Evolutionary conservation across 352 stramenopile genomes (phyloP).

Genomic region (Globisporangium orthogonon): DNA sequence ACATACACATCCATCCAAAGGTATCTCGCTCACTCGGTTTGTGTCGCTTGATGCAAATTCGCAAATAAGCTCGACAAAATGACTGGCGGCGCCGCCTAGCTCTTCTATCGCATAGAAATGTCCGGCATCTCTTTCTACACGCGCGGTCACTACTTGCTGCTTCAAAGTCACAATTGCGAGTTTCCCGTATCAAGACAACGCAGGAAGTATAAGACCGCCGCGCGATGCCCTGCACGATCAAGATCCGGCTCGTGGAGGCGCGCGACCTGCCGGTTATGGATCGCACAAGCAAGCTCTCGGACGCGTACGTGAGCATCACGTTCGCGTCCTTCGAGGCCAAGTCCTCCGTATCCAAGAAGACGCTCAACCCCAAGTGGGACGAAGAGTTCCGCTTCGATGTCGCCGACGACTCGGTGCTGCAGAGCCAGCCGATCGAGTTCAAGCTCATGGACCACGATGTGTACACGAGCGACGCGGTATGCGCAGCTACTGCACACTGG

Average conservation of each 20-base stretch:
- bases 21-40: too few species aligned
- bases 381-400: conserved; percentile 99
- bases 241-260: conserved; percentile 87
- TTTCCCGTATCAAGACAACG: background rate
- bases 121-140: too few species aligned
- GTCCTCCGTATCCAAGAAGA: conserved; percentile 90
- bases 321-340: conserved; percentile 86
- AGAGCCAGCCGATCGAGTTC: conserved; percentile 98
- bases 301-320: conserved; percentile 85
- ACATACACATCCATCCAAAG: background rate
- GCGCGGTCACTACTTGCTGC: too few species aligned
- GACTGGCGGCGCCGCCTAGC: too few species aligned
- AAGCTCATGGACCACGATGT: conserved; percentile 94
- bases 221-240: conserved; percentile 89
- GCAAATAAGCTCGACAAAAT: too few species aligned
- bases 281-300: conserved; percentile 72
- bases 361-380: conserved; percentile 95
- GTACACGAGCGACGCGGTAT: conserved; percentile 87
- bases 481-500: background rate
- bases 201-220: background rate
- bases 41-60: too few species aligned
- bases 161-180: too few species aligned
- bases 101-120: too few species aligned
- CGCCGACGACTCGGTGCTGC: conserved; percentile 95
- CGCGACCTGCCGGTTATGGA: conserved; percentile 85